A percentile compares a stretch with the other conserved stretches of the same genome.
Evolutionary conservation across 2,329 filamentous ascomycete species (phyloP).

Genomic region (Cercospora zeina): DNA sequence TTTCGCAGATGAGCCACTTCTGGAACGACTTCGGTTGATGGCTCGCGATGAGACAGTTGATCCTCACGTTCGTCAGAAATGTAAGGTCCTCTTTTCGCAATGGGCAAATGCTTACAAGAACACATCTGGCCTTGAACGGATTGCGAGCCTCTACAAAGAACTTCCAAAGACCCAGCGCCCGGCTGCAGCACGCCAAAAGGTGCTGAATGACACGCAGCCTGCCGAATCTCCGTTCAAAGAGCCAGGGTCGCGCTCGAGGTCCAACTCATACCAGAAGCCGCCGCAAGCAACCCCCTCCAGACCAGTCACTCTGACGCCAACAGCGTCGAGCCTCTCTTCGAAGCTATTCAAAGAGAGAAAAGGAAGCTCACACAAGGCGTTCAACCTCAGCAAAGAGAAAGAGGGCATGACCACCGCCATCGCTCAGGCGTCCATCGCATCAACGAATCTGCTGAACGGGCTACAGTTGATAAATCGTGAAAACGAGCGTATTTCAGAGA

Average conservation of each 20-base stretch:
- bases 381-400: conserved; percentile 85
- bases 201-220: conserved; percentile 69
- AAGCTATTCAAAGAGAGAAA: conserved; percentile 42
- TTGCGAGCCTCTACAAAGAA: conserved; percentile 75
- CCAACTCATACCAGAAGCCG: conserved; percentile 22
- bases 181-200: conserved; percentile 70
- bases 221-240: conserved; percentile 33
- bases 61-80: conserved; percentile 81
- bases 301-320: conserved; percentile 40
- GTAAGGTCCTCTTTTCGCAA: conserved; percentile 78
- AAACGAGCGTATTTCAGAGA: conserved; percentile 81
- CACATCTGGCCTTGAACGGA: conserved; percentile 74
- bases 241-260: conserved; percentile 21
- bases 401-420: conserved; percentile 84
- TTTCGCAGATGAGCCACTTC: conserved; percentile 85
- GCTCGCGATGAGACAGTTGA: conserved; percentile 84
- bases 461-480: conserved; percentile 91
- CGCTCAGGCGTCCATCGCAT: conserved; percentile 82
- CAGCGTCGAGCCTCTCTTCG: conserved; percentile 34
- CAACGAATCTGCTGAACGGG: conserved; percentile 86
- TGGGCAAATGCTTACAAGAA: conserved; percentile 83
- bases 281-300: conserved; percentile 24
- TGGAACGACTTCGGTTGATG: conserved; percentile 86
- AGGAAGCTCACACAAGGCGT: conserved; percentile 61
- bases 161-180: conserved; percentile 68